A percentile compares a stretch with the other conserved stretches of the same genome.
Conservation (phyloP, 331 rosid genomes). For the Pyracantha coccinea region DNA sequence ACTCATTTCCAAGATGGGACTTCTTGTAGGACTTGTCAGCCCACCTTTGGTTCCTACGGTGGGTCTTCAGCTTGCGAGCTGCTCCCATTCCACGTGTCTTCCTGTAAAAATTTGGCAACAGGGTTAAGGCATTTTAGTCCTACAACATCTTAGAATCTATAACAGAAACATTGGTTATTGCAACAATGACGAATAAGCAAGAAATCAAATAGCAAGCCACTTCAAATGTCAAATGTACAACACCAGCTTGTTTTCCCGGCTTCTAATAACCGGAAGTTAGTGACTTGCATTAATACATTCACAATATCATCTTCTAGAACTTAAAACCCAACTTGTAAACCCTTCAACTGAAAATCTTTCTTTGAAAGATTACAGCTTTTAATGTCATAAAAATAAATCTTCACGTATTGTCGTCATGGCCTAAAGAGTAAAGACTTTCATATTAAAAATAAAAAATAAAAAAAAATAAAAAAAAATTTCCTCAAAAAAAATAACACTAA, state of each 20-base stretch:
- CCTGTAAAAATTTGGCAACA: slow-evolving; percentile 13
- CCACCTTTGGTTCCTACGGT: slow-evolving; percentile 62
- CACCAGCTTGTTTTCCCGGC: neutral
- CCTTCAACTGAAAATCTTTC: too few species aligned
- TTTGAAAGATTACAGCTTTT: too few species aligned
- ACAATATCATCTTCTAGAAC: too few species aligned
- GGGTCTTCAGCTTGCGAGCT: slow-evolving; percentile 62
- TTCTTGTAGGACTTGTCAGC: slow-evolving; percentile 66
- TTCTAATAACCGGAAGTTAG: neutral
- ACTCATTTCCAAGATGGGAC: slow-evolving; percentile 59
- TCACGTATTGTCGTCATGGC: too few species aligned
- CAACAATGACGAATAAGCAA: neutral
- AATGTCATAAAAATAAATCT: too few species aligned
- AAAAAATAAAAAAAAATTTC: neutral
- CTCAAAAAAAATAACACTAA: neutral
- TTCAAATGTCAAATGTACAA: neutral
- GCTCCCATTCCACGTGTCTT: slow-evolving; percentile 68
- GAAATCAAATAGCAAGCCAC: neutral
- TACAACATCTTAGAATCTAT: neutral
- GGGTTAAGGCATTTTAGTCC: neutral
- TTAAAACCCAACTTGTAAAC: too few species aligned
- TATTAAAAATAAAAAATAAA: too few species aligned
- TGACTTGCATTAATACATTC: too few species aligned
- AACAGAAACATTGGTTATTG: neutral
- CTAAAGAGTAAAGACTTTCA: too few species aligned